Evolutionary conservation across 1,284 basidiomycete genomes (phyloP).

Genomic region (Apiotrichum montevideense): DNA sequence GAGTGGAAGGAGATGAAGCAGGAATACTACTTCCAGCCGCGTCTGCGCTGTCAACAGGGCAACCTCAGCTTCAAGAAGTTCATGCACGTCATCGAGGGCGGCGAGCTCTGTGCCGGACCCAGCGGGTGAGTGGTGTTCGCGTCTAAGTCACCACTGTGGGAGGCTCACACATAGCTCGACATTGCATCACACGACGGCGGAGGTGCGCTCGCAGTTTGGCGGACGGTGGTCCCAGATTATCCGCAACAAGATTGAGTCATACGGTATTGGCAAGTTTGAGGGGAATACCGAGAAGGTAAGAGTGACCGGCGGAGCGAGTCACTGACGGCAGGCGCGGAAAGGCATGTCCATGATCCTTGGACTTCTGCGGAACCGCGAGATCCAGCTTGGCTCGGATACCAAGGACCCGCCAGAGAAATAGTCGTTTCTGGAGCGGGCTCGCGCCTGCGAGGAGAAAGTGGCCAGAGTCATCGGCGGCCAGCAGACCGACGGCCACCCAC

Average conservation of each 20-base stretch:
- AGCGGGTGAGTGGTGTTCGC: constrained; percentile 37
- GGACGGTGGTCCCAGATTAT: constrained; percentile 40
- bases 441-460: too few relatives aligned
- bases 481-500: too few relatives aligned
- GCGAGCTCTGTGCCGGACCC: constrained; percentile 36
- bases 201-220: constrained; percentile 43
- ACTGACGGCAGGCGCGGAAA: constrained; percentile 33
- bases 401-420: not conserved
- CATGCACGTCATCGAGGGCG: constrained; percentile 46
- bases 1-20: not conserved
- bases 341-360: constrained; percentile 46
- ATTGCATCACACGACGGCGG: constrained; percentile 42
- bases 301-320: not conserved
- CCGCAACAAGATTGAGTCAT: constrained; percentile 42
- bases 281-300: constrained; percentile 42
- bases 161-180: constrained; percentile 23
- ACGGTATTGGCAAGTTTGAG: constrained; percentile 44
- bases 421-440: not conserved
- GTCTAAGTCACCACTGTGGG: not conserved
- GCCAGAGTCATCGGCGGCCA: too few relatives aligned
- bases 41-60: constrained; percentile 35
- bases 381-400: constrained; percentile 1
- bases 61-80: constrained; percentile 46
- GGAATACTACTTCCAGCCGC: constrained; percentile 25
- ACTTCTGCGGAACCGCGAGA: constrained; percentile 22